Conservation (phyloP, 2,329 filamentous ascomycete genomes). For the Alternaria sp. region DNA sequence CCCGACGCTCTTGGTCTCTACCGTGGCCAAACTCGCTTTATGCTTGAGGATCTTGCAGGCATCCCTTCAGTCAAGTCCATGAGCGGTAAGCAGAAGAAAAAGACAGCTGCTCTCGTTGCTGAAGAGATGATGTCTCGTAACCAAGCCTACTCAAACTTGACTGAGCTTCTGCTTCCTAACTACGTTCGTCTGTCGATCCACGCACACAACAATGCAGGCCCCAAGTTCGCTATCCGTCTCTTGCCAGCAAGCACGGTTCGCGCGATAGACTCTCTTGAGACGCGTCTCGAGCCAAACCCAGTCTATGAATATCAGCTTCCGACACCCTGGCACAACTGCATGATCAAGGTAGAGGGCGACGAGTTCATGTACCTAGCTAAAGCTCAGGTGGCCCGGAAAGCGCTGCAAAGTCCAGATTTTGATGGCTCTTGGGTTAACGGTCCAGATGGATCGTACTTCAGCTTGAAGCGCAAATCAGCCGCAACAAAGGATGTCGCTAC, state of each 20-base stretch:
- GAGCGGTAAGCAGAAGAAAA: slow-evolving; percentile 48
- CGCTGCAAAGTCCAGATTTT: slow-evolving; percentile 31
- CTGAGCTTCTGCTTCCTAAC: slow-evolving; percentile 58
- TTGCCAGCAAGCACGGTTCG: slow-evolving; percentile 47
- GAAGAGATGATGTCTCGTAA: slow-evolving; percentile 55
- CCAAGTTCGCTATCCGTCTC: slow-evolving; percentile 56
- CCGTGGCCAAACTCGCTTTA: slow-evolving; percentile 50
- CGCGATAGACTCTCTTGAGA: slow-evolving; percentile 47
- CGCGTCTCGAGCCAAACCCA: slow-evolving; percentile 34
- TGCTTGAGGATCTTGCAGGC: slow-evolving; percentile 49
- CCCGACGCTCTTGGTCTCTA: slow-evolving; percentile 45
- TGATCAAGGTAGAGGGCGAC: slow-evolving; percentile 48
- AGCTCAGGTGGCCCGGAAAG: slow-evolving; percentile 38
- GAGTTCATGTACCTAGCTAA: slow-evolving; percentile 40
- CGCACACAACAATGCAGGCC: slow-evolving; percentile 55
- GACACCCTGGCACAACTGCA: slow-evolving; percentile 57
- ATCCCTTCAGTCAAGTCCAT: slow-evolving; percentile 35
- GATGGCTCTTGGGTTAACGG: slow-evolving; percentile 41
- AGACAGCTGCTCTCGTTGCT: slow-evolving; percentile 46
- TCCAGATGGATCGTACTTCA: slow-evolving; percentile 39
- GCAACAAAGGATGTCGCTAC: slow-evolving; percentile 5
- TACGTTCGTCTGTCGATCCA: slow-evolving; percentile 60
- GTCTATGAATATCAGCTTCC: slow-evolving; percentile 50
- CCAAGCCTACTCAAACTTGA: slow-evolving; percentile 59
- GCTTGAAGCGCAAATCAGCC: slow-evolving; percentile 30